These are phyloP conservation scores for Quaeritorhiza haematococci DNA, from an alignment of 371 early-diverging fungal genomes.

Conservation along the genomic window DNA sequence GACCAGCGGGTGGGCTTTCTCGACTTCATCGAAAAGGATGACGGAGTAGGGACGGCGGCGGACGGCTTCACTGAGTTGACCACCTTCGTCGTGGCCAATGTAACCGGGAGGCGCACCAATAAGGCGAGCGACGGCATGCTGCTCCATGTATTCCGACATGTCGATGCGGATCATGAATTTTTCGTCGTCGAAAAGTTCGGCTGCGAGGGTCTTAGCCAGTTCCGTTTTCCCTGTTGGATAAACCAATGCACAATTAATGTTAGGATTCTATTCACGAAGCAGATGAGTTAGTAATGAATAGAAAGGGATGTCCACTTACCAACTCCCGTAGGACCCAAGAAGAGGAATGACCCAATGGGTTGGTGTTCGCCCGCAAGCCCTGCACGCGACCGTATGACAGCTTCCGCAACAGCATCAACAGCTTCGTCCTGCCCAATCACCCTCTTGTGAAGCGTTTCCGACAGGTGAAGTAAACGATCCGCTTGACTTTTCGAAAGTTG, in stretches of 20 bases:
- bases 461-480: slow-evolving; percentile 62
- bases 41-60: slow-evolving; percentile 75
- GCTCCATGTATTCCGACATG: slow-evolving; percentile 81
- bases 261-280: no score
- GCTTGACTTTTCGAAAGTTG: slow-evolving; percentile 65
- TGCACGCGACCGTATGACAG: slow-evolving; percentile 67
- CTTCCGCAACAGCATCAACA: slow-evolving; percentile 64
- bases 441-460: slow-evolving; percentile 51
- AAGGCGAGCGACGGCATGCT: slow-evolving; percentile 66
- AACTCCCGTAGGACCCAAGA: slow-evolving; percentile 81
- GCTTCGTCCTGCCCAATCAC: slow-evolving; percentile 79
- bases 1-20: slow-evolving; percentile 78
- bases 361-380: slow-evolving; percentile 60
- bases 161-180: slow-evolving; percentile 73
- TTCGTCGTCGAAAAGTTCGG: slow-evolving; percentile 75
- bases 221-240: slow-evolving; percentile 59
- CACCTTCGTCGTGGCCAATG: slow-evolving; percentile 77
- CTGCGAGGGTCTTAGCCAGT: slow-evolving; percentile 71
- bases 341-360: slow-evolving; percentile 75
- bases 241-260: neutral
- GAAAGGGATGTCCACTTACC: slow-evolving; percentile 35
- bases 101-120: slow-evolving; percentile 82
- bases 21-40: slow-evolving; percentile 79
- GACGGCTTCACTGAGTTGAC: slow-evolving; percentile 73
- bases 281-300: neutral